Base-by-base conservation (phyloP, 345 rosid species). In the Odontarrhena argentea region DNA sequence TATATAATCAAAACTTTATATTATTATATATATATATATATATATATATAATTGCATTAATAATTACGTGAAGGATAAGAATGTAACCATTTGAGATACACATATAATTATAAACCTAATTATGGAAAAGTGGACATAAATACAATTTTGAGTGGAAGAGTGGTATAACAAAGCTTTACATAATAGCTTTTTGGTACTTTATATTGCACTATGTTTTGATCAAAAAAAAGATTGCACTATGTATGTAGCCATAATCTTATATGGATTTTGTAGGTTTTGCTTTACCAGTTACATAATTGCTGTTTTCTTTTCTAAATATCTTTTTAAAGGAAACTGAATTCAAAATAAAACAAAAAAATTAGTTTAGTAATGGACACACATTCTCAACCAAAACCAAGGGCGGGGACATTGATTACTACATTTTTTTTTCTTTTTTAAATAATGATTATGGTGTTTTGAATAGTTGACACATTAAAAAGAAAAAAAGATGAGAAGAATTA, bases 151-250 rank as follows among this genome's bases (percentile, higher is more conserved):
- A 38, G 38, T 63, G 75, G 64, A 70, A 63, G 69, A 54, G 34
- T 2, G 32, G 22, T 48, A 48, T 54, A 36, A 18, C 5, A 55
- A 56, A 55, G 22, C 8, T 64, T 71, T 42, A 48, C 10, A 9
- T 32, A 47, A 30, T 5, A 64, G 41, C 65, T 40, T 64, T 70
- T 22, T 30, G 13, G 45, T 48, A 64, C 70, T 71, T 56, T 48
- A 63, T 45, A 47, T 71, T 71, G 76, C 76, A 63, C 60, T 71
- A 48, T 56, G 69, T 30, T 18, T 18, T 18, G 22, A 18, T 18
- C 0, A 18, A 18, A 18, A 18, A 18, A 18, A 18, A 18, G 22
- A 18, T 18, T 18, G 22, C 22, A 18, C 28, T 63, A 43, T 28
- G 69, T 30, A 40, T 63, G 51, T 14, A 41, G 51, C 35, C 69